Percentiles rank a stretch among this genome's conserved stretches.
phyloP scores from a whole-genome alignment of 1,284 basidiomycete genomes.

The Moesziomyces sp. region DNA sequence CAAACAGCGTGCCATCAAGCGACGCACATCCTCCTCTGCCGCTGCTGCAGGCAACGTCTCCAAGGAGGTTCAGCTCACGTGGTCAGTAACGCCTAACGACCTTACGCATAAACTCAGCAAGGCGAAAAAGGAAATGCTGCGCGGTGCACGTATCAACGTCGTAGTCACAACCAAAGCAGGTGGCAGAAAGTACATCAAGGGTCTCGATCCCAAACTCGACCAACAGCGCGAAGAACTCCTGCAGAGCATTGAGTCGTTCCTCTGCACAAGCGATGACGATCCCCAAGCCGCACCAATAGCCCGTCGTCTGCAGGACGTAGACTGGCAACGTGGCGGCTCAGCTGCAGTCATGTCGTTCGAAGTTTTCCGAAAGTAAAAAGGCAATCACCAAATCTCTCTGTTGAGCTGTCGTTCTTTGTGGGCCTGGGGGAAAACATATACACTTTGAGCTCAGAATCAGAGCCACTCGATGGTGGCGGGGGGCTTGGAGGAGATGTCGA shows the following conservation, averaged over 20 bases:
- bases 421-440: neutral
- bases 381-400: neutral
- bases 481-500: slow-evolving; percentile 95
- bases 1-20: slow-evolving; percentile 39
- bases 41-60: neutral
- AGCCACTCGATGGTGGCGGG: slow-evolving; percentile 76
- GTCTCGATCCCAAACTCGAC: slow-evolving; percentile 28
- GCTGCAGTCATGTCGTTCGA: slow-evolving; percentile 43
- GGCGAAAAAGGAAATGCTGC: slow-evolving; percentile 46
- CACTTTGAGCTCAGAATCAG: slow-evolving; percentile 12
- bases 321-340: slow-evolving; percentile 38
- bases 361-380: slow-evolving; percentile 16
- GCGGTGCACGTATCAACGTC: slow-evolving; percentile 37
- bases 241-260: slow-evolving; percentile 13
- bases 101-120: slow-evolving; percentile 54
- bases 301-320: slow-evolving; percentile 26
- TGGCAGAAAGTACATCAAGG: slow-evolving; percentile 27
- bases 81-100: slow-evolving; percentile 56
- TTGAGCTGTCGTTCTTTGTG: neutral
- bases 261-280: slow-evolving; percentile 11
- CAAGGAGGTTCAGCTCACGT: slow-evolving; percentile 59
- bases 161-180: slow-evolving; percentile 36
- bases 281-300: slow-evolving; percentile 11
- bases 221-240: slow-evolving; percentile 10
- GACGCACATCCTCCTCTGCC: neutral